Base-by-base conservation (phyloP, 345 rosid species). In the Lepidium africanum region DNA sequence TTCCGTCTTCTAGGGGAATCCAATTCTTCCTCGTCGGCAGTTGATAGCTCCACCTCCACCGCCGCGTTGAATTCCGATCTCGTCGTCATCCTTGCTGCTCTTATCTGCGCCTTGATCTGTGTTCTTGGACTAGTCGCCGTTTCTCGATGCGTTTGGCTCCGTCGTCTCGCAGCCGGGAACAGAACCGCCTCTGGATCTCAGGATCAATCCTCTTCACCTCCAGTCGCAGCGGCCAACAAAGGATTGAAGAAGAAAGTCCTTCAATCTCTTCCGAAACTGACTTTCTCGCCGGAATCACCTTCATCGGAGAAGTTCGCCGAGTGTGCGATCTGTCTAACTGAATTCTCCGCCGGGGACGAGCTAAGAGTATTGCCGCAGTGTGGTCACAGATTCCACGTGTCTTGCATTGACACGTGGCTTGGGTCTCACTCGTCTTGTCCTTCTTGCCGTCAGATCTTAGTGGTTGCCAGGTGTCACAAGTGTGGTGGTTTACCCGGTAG, bases 381-480 rank as follows among this genome's bases (percentile, higher is more conserved):
- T 69, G 89, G 88, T 0, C 97, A 95, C 63, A 87, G 87, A 3
- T 95, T 95, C 82, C 99, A 95, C 76, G 87, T 89, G 36, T 60
- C 77, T 16, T 94, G 99, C 71, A 91, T 94, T 68, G 97, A 94
- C 82, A 84, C 82, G 67, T 94, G 99, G 99, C 86, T 95, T 0
- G 96, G 89, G 2, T 82, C 96, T 46, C 97, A 84, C 83, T 94
- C 97, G 2, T 86, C 99, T 4, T 94, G 99, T 51, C 99, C 97
- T 14, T 94, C 93, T 0, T 90, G 96, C 86, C 96, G 96, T 58
- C 91, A 85, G 81, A 79, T 87, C 16, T 68, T 87, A 48, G 87
- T 73, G 9, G 87, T 82, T 13, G 64, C 82, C 17, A 68, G 89
- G 60, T 85, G 93, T 69, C 91, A 83, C 13, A 85, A 87, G 77